phyloP scores from a whole-genome alignment of 805 yeast species.

The Spathaspora sp. region DNA sequence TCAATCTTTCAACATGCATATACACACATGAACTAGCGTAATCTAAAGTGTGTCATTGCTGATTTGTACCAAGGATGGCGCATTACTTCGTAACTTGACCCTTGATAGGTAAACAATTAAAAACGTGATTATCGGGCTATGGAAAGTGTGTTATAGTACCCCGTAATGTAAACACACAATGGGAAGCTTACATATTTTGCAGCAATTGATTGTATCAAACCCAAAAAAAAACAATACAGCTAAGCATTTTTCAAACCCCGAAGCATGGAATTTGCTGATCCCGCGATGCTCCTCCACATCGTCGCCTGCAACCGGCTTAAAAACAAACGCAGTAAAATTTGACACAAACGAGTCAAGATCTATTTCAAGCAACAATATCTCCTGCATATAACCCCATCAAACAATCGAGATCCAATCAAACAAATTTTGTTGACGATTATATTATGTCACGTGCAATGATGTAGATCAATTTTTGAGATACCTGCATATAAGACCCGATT shows the following conservation, averaged over 20 bases:
- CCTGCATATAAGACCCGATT: not conserved
- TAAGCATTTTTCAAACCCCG: constrained; percentile 17
- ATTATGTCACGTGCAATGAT: constrained; percentile 10
- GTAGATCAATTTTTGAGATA: not conserved
- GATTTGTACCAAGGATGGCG: not conserved
- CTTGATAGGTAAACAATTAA: no score
- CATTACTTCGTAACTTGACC: not conserved
- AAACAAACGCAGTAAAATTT: not conserved
- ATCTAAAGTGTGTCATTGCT: not conserved
- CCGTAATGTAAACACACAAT: not conserved
- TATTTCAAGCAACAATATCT: not conserved
- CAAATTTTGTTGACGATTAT: constrained; percentile 1
- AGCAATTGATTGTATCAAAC: not conserved
- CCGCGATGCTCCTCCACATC: no score
- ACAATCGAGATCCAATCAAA: not conserved
- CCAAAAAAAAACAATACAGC: not conserved
- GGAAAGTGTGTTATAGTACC: not conserved
- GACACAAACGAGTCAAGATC: not conserved
- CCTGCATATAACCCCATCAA: not conserved
- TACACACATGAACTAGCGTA: not conserved
- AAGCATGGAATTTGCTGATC: not conserved
- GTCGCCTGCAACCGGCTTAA: not conserved
- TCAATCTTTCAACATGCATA: not conserved
- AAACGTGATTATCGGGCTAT: not conserved
- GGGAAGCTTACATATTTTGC: not conserved